Evolutionary conservation across 805 yeast genomes (phyloP).

Genomic region (Saccharomyces jurei): DNA sequence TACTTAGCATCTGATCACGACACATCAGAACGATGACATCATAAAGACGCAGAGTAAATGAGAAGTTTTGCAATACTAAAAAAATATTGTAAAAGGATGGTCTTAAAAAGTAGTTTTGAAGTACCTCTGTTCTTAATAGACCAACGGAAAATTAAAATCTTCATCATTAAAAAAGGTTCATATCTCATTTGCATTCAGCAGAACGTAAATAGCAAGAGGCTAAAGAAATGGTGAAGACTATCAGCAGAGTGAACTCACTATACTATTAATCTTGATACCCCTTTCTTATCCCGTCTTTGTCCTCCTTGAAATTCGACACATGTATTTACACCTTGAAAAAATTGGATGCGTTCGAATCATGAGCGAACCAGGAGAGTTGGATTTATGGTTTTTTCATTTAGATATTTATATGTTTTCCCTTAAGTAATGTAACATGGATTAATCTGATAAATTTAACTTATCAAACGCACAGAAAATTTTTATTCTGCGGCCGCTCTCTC

Average conservation of each 20-base stretch:
- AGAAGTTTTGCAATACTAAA: conserved; percentile 5
- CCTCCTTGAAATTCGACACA: too few relatives aligned
- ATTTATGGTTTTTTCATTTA: too few relatives aligned
- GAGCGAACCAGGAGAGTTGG: too few relatives aligned
- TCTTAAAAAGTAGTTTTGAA: conserved; percentile 15
- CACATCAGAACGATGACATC: conserved; percentile 18
- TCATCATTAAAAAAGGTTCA: conserved; percentile 21
- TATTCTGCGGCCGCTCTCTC: neutral
- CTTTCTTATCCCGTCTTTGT: neutral
- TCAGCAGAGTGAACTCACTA: neutral
- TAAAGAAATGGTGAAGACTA: neutral
- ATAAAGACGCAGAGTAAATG: conserved; percentile 1
- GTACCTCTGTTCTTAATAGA: conserved; percentile 26
- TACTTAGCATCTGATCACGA: conserved; percentile 1
- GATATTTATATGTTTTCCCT: too few relatives aligned
- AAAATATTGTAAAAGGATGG: conserved; percentile 10
- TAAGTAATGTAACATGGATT: too few relatives aligned
- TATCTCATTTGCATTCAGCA: neutral
- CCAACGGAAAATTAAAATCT: conserved; percentile 24
- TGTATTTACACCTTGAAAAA: too few relatives aligned
- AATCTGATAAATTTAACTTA: too few relatives aligned
- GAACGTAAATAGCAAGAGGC: neutral
- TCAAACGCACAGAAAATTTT: neutral
- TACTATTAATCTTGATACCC: neutral
- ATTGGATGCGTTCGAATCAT: too few relatives aligned